Base-by-base conservation (phyloP, 768 basidiomycete genomes). In the Coprinellus aureogranulatus region DNA sequence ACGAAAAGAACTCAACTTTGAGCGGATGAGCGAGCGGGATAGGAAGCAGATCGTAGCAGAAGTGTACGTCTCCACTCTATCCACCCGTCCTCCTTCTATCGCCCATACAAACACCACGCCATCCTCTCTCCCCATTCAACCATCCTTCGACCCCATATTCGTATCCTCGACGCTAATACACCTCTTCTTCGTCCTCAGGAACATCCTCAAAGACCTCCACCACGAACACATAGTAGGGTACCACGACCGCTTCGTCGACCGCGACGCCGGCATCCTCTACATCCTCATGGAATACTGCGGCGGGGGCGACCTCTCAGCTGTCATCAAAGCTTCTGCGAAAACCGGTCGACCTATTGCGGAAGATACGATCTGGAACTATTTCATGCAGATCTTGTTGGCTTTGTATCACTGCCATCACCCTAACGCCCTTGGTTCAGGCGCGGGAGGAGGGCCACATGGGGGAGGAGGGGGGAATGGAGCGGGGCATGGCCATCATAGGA, bases 211-310 rank as follows among this genome's bases (percentile, higher is more conserved):
- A 75, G 93, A 95, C 67, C 81, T 98, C 18, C 83, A 93, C 64
- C 93, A 98, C 72, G 90, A 92, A 68, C 90, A 98, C 72, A 98
- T 98, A 61, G 97, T 99, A 60, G 91, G 91, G 64, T 96, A 95
- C 72, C 87, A 92, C 64, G 94, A 97, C 78, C 83, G 94, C 60
- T 80, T 90, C 67, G 92, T 98, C 57, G 97, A 99, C 77, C 81
- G 90, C 60, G 91, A 94, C 51, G 79, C 79, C 25, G 93, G 93
- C 22, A 90, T 94, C 56, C 84, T 98, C 44, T 98, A 98, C 71
- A 98, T 99, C 60, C 80, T 98, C 63, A 99, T 98, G 97, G 97
- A 99, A 76, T 98, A 93, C 70, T 99, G 97, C 67, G 94, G 93
- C 4, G 95, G 94, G 22, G 97, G 97, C 12, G 97, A 99, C 75